Percentiles rank a stretch among this genome's conserved stretches.
These are phyloP conservation scores for Chlamydomonas incerta DNA, from an alignment of 139 green algal genomes.

Conservation along the genomic window DNA sequence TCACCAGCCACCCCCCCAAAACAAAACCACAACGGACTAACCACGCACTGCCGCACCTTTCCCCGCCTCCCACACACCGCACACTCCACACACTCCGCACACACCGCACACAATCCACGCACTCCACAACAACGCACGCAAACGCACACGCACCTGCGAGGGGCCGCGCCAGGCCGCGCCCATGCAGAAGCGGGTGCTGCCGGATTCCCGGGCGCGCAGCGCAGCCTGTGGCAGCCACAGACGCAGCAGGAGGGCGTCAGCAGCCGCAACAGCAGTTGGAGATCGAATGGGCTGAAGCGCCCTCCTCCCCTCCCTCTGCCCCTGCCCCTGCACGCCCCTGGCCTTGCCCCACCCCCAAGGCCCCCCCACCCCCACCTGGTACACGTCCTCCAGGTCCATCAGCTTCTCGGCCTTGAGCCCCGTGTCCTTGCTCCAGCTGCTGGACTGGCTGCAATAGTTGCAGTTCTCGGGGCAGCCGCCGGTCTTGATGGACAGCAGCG, in stretches of 20 bases:
- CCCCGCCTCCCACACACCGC: neutral
- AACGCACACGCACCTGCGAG: conserved; percentile 68
- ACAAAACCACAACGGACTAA: too few relatives aligned
- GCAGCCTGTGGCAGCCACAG: conserved; percentile 69
- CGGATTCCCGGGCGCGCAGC: conserved; percentile 86
- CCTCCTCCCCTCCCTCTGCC: neutral
- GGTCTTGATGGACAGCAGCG: conserved; percentile 98
- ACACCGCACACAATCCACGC: neutral
- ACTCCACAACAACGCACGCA: neutral
- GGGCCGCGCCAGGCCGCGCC: conserved; percentile 96
- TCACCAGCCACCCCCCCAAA: too few relatives aligned
- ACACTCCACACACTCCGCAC: neutral
- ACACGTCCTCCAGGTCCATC: conserved; percentile 92
- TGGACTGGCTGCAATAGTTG: conserved; percentile 88
- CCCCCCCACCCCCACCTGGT: conserved; percentile 65
- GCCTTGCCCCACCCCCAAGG: neutral
- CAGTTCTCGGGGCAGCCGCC: conserved; percentile 98
- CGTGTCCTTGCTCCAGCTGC: conserved; percentile 85
- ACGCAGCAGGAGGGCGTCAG: neutral
- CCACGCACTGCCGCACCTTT: neutral
- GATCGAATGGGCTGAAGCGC: too few relatives aligned
- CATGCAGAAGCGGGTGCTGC: conserved; percentile 99
- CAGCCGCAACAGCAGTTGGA: too few relatives aligned
- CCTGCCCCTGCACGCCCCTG: neutral
- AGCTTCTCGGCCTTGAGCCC: conserved; percentile 94